Conservation (phyloP, 192 early-diverging fungal genomes). For the Geranomyces variabilis region DNA sequence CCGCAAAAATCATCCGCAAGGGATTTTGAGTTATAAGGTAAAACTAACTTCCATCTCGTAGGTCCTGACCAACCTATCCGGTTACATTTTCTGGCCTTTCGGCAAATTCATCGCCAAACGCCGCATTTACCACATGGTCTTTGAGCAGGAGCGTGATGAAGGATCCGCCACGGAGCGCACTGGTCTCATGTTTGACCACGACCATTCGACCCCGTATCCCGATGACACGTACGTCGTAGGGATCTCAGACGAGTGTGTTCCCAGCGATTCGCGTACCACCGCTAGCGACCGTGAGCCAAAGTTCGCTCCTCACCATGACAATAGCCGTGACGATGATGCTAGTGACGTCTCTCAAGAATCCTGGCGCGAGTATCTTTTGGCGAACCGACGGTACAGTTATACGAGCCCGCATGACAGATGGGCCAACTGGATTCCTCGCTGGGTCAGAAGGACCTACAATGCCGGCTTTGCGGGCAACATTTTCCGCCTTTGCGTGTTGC, state of each 20-base stretch:
- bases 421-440: constrained; percentile 28
- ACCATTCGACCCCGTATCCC: constrained; percentile 1
- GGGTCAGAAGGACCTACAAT: constrained; percentile 26
- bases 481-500: constrained; percentile 32
- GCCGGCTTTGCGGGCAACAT: constrained; percentile 44
- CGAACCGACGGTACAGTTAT: constrained; percentile 26
- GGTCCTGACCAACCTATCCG: constrained; percentile 74
- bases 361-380: constrained; percentile 21
- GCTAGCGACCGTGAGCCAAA: constrained; percentile 10
- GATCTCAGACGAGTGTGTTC: constrained; percentile 48
- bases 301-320: constrained; percentile 14
- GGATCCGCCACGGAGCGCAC: constrained; percentile 34
- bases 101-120: constrained; percentile 83
- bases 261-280: constrained; percentile 23
- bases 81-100: constrained; percentile 97
- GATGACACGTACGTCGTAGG: constrained; percentile 37
- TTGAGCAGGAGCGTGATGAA: constrained; percentile 29
- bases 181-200: constrained; percentile 17
- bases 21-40: too few relatives aligned
- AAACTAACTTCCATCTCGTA: constrained; percentile 8
- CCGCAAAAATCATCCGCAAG: too few relatives aligned
- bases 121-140: constrained; percentile 45
- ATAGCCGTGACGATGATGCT: not conserved
- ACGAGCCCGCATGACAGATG: constrained; percentile 1
- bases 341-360: constrained; percentile 31